Evolutionary conservation across 768 basidiomycete genomes (phyloP).

Genomic region (Steccherinum ochraceum): DNA sequence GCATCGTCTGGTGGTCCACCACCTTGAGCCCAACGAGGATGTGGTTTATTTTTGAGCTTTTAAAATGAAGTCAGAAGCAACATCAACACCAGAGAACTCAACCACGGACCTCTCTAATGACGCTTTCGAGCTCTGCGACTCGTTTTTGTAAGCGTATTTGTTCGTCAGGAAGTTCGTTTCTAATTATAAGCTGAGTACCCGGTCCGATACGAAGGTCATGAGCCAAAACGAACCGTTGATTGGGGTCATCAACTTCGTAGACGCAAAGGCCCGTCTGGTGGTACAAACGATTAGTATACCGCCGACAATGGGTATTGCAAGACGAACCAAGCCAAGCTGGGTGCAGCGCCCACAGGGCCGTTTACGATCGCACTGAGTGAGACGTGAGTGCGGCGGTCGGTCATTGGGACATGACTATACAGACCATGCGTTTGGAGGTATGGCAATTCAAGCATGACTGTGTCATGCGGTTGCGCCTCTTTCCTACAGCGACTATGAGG

Average conservation of each 20-base stretch:
- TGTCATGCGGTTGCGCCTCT: slow-evolving; percentile 64
- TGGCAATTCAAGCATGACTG: slow-evolving; percentile 73
- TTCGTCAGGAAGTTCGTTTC: slow-evolving; percentile 46
- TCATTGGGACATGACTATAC: neutral
- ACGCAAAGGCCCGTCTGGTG: slow-evolving; percentile 75
- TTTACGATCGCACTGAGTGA: slow-evolving; percentile 39
- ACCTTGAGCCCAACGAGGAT: slow-evolving; percentile 50
- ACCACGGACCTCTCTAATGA: slow-evolving; percentile 66
- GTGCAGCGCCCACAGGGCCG: slow-evolving; percentile 42
- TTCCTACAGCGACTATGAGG: slow-evolving; percentile 17
- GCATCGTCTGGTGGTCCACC: slow-evolving; percentile 12
- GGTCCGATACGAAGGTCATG: neutral
- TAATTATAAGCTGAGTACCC: slow-evolving; percentile 3
- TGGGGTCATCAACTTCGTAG: slow-evolving; percentile 78
- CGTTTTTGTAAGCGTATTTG: slow-evolving; percentile 60
- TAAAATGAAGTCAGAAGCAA: neutral
- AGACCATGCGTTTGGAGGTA: slow-evolving; percentile 67
- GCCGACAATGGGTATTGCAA: neutral
- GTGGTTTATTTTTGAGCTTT: slow-evolving; percentile 68
- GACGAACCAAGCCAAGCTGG: slow-evolving; percentile 32
- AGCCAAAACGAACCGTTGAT: slow-evolving; percentile 39
- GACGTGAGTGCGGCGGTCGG: too few species aligned
- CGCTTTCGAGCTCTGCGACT: slow-evolving; percentile 78
- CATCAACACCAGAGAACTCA: neutral
- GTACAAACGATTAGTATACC: neutral